Evolutionary conservation across 2,329 filamentous ascomycete genomes (phyloP).

Genomic region (Sphaerulina vaccinii): DNA sequence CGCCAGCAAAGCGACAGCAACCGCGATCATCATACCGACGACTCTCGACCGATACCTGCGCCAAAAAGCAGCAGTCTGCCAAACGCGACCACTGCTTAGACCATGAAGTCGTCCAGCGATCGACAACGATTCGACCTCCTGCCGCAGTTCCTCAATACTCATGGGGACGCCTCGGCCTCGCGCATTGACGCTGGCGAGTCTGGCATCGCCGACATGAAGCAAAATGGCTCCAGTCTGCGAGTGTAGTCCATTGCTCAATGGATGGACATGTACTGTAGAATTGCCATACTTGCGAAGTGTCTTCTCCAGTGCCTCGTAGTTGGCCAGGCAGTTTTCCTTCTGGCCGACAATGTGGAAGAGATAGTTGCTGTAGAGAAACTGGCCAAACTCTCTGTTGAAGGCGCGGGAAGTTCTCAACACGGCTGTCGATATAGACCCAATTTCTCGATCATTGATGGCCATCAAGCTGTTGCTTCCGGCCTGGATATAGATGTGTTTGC

Average conservation of each 20-base stretch:
- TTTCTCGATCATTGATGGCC: constrained; percentile 2
- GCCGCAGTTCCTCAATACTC: constrained; percentile 19
- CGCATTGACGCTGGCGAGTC: constrained; percentile 21
- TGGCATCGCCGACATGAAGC: constrained; percentile 28
- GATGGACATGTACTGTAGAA: constrained; percentile 28
- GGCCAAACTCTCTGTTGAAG: constrained; percentile 28
- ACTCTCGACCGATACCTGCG: too few species aligned
- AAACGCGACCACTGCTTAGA: too few species aligned
- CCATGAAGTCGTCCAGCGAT: too few species aligned
- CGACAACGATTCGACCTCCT: constrained; percentile 22
- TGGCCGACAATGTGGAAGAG: constrained; percentile 36
- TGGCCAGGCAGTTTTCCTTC: constrained; percentile 30
- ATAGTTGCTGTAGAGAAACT: constrained; percentile 35
- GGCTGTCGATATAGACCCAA: constrained; percentile 12
- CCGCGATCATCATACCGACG: not conserved
- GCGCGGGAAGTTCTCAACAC: constrained; percentile 24
- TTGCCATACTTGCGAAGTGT: constrained; percentile 27
- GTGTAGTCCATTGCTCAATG: constrained; percentile 35
- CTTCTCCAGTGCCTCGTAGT: constrained; percentile 25
- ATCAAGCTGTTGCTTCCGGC: constrained; percentile 18
- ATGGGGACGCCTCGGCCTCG: constrained; percentile 26
- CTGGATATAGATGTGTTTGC: constrained; percentile 33
- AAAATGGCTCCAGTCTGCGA: constrained; percentile 35
- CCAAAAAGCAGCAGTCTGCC: too few species aligned
- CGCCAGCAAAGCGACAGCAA: not conserved